phyloP scores from a whole-genome alignment of 169 alveolate species.

The Plasmodium relictum region DNA sequence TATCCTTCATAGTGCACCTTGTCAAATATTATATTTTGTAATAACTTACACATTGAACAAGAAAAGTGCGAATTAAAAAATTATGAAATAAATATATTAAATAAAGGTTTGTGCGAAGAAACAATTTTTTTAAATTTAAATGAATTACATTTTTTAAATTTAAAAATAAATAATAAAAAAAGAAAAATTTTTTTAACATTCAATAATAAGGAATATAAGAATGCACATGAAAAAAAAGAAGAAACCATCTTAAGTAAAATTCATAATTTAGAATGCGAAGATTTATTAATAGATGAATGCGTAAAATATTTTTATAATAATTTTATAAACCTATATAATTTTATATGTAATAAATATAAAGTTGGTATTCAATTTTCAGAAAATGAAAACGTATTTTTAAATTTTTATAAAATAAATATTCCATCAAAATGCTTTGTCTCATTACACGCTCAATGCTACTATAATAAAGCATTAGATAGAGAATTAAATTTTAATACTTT shows the following conservation, averaged over 20 bases:
- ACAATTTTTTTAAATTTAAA: constrained; percentile 16
- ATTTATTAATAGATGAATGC: constrained; percentile 42
- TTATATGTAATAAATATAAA: constrained; percentile 18
- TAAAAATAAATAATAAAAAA: neutral
- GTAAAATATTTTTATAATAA: constrained; percentile 24
- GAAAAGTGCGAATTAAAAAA: constrained; percentile 24
- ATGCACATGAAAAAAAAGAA: constrained; percentile 12
- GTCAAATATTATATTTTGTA: constrained; percentile 2
- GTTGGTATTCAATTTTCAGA: constrained; percentile 5
- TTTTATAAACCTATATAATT: constrained; percentile 29
- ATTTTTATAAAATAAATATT: constrained; percentile 39
- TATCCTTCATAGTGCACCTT: constrained; percentile 1
- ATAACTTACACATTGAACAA: constrained; percentile 6
- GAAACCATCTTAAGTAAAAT: neutral
- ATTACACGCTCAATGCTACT: constrained; percentile 31
- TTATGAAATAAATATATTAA: constrained; percentile 29
- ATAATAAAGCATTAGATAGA: constrained; percentile 4
- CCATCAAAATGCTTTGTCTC: constrained; percentile 52
- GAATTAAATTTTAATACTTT: constrained; percentile 15
- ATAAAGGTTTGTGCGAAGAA: constrained; percentile 67
- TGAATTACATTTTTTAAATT: constrained; percentile 4
- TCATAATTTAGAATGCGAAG: constrained; percentile 36
- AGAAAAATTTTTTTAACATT: constrained; percentile 1
- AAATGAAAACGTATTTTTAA: neutral
- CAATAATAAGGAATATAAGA: constrained; percentile 47